Percentiles rank a stretch among this genome's conserved stretches.
phyloP scores from a whole-genome alignment of 345 rosid species.

The Boechera retrofracta region DNA sequence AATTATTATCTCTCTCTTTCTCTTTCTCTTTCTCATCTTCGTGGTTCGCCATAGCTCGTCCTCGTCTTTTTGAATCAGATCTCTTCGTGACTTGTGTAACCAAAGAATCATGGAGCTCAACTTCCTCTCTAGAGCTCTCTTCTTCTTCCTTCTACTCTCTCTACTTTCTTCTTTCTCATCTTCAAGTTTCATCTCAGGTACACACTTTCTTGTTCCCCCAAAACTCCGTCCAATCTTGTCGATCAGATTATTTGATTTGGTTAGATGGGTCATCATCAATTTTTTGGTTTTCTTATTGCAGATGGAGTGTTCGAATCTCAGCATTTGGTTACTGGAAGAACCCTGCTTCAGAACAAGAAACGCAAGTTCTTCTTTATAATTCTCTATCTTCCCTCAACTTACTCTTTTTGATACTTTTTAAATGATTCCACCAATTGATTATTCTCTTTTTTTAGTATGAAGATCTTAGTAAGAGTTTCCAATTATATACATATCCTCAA shows the following conservation, averaged over 20 bases:
- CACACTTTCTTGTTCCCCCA: not conserved
- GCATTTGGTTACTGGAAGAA: conserved; percentile 55
- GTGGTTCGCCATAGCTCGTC: conserved; percentile 32
- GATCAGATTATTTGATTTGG: not conserved
- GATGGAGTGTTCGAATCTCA: conserved; percentile 59
- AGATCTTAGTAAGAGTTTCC: conserved; percentile 8
- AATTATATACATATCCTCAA: not conserved
- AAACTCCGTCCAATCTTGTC: not conserved
- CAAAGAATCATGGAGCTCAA: conserved; percentile 44
- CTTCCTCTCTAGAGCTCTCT: conserved; percentile 33
- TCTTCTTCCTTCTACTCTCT: conserved; percentile 46
- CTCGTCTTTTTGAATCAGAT: conserved; percentile 33
- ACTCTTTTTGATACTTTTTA: not conserved
- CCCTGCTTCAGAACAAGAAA: conserved; percentile 78
- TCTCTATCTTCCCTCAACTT: conserved; percentile 12
- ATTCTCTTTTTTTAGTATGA: not conserved
- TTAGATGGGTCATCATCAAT: not conserved
- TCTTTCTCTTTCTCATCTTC: conserved; percentile 4
- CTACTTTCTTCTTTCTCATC: conserved; percentile 42
- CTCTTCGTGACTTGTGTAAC: conserved; percentile 16
- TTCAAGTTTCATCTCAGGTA: conserved; percentile 65
- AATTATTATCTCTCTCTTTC: not conserved
- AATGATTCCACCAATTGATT: not conserved
- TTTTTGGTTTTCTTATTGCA: conserved; percentile 42
- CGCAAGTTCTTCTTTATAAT: conserved; percentile 33